A percentile compares a stretch with the other conserved stretches of the same genome.
These are phyloP conservation scores for Begonia masoniana DNA, from an alignment of 306 rosid genomes.

Conservation along the genomic window DNA sequence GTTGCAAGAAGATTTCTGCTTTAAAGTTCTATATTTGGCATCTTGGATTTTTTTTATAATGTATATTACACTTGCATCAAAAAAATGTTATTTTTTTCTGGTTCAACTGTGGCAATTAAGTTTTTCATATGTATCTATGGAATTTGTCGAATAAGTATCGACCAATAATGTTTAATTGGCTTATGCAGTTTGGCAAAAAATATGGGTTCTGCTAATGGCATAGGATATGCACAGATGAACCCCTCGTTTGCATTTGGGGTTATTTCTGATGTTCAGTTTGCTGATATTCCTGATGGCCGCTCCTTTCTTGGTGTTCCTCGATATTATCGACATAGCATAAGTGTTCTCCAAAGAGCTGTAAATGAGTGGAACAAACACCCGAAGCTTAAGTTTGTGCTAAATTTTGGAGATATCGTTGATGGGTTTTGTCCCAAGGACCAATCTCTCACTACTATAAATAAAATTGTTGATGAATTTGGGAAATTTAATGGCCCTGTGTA, in stretches of 20 bases:
- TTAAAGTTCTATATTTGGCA: too few species aligned
- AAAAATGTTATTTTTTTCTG: too few species aligned
- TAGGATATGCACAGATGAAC: conserved; percentile 17
- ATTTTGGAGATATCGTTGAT: conserved; percentile 87
- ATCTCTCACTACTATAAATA: conserved; percentile 46
- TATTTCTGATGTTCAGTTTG: conserved; percentile 80
- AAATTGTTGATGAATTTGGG: conserved; percentile 42
- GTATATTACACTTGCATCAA: too few species aligned
- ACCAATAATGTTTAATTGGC: conserved; percentile 16
- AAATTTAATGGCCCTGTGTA: conserved; percentile 50
- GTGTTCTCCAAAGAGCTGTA: conserved; percentile 62
- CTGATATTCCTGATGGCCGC: conserved; percentile 78
- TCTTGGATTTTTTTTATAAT: too few species aligned
- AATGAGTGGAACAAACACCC: conserved; percentile 51
- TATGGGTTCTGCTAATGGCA: conserved; percentile 44
- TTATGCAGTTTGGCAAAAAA: conserved; percentile 16
- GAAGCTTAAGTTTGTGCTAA: conserved; percentile 53
- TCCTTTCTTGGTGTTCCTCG: conserved; percentile 86
- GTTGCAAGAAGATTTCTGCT: too few species aligned
- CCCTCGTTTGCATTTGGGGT: conserved; percentile 80
- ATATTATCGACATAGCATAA: conserved; percentile 73
- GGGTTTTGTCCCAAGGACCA: conserved; percentile 77
- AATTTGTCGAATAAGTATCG: too few species aligned
- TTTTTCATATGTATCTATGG: too few species aligned
- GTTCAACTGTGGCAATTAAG: too few species aligned